Base-by-base conservation (phyloP, 2,329 filamentous ascomycete genomes). In the Fusarium sp. region DNA sequence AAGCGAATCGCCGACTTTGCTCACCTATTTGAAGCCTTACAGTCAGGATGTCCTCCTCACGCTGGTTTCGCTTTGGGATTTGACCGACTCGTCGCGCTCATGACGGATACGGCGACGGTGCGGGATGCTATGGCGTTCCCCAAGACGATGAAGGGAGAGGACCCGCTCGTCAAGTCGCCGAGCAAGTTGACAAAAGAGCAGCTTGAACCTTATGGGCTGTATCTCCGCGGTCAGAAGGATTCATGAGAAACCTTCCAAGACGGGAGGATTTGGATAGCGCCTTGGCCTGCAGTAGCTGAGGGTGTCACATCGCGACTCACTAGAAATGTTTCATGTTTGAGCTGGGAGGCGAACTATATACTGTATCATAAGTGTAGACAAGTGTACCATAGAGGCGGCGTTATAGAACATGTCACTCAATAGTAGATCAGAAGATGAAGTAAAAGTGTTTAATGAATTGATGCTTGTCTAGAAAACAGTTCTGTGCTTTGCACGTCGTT, bases 91-190 rank as follows among this genome's bases (percentile, higher is more conserved):
- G 88, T 97, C 43, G 93, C 96, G 1, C 86, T 98, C 1, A 89
- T 99, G 87, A 89, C 93, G 25, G 93, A 92, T 2, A 92, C 89
- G 35, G 88, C 93, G 13, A 95, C 93, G 2, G 93, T 99, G 4
- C 88, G 94, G 69, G 96, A 99, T 84, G 96, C 99, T 2, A 98
- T 99, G 82, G 95, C 95, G 0, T 99, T 99, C 80, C 97, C 97
- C 0, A 99, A 99, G 87, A 95, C 91, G 71, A 95, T 95, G 71
- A 95, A 92, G 81, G 95, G 97, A 1, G 94, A 97, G 80, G 97
- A 99, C 84, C 83, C 91, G 66, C 89, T 97, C 82, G 94, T 97
- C 4, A 91, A 90, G 77, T 94, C 94, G 72, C 97, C 97, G 0
- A 92, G 92, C 60, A 82, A 82, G 72, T 87, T 97, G 73, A 93